Evolutionary conservation across 1,284 basidiomycete species (phyloP), one percentile per base, ranked within the genome.

Genomic region (Hymenochaete sp.): DNA sequence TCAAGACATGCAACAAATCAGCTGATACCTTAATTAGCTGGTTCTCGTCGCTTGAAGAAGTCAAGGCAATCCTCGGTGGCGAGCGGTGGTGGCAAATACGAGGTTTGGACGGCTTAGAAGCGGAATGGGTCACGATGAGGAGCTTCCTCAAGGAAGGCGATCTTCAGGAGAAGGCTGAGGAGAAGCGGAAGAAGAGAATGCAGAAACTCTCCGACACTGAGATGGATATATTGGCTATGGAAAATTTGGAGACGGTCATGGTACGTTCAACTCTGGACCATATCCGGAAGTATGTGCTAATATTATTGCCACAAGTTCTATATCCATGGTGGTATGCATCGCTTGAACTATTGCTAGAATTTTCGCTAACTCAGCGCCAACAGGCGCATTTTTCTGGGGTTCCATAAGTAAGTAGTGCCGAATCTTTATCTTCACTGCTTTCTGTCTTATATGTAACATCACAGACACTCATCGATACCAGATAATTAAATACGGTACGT

Each of bases 1-100:
- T 80, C 3, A 53, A 63, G 0, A 71, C 75, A 4, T 84, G 86
- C 57, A 77, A 81, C 50, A 58, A 67, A 31, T 82, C 89, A 1
- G 88, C 89, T 6, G 77, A 85, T 50, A 54, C 72, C n/a, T 67
- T 95, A 7, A 75, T 88, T 28, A 65, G 79, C 32, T 89, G 84
- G 61, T 79, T 95, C 39, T 75, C 75, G 0, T 82, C 85, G 1
- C 73, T 80, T 5, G 79, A 80, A 31, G 79, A 82, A 50, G 69
- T 90, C 36, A 74, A 76, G 56, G 66, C 68, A 39, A 72, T 90
- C 11, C 81, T 88, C 2, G 88, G 88, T 18, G 88, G 88, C 3
- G 77, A 78, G 44, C 71, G 79, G 45, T 92, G 88, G 89, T 92
- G 89, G 89, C 87, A 87, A 59, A 75, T 87, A n/a, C 68, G 77